Evolutionary conservation across 2,329 filamentous ascomycete species (phyloP), one percentile per base, ranked within the genome.

Genomic region (Chrysoporthe puriensis): DNA sequence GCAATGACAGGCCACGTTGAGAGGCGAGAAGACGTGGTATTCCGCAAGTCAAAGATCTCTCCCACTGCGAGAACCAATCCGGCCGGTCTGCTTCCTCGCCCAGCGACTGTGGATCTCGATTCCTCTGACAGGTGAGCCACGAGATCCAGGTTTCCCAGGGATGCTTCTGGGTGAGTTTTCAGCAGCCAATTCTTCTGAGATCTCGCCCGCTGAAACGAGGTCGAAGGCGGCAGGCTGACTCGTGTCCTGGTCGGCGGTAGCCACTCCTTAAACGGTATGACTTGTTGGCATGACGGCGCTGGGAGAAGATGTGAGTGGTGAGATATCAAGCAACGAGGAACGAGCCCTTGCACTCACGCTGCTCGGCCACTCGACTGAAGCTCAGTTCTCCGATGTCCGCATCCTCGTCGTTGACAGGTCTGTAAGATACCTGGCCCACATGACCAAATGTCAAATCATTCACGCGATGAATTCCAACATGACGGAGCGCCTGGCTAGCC

Each of bases 21-120:
- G 43, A 71, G 58, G 43, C 64, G 73, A 40, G 66, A 72, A 36
- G 48, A 40, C 32, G 64, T 36, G 3, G 73, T 72, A 21, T 76
- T 66, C 50, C 77, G 80, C 21, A 77, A 69, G 70, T 86, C 79
- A 1, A 79, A 76, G 70, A 88, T 81, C 66, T 86, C 83, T 1
- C 89, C 89, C 40, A 87, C 79, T 2, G 85, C 83, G 32, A 92
- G 79, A 4, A 90, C 74, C 11, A 78, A 66, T 8, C 71, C 69
- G 3, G 66, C 54, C 1, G 74, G 63, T 0, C 75, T 72, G 9
- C 78, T 76, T 1, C 73, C 65, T 16, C 74, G 40, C 5, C n/a
- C 40, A 6, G 65, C 26, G 11, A 21, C n/a, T n/a, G 68, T 40
- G 7, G 62, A 46, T 44, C 52, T 63, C n/a, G 57, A 40, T 36